Evolutionary conservation across 768 basidiomycete genomes (phyloP).

Genomic region (Rhodotorula paludigena): DNA sequence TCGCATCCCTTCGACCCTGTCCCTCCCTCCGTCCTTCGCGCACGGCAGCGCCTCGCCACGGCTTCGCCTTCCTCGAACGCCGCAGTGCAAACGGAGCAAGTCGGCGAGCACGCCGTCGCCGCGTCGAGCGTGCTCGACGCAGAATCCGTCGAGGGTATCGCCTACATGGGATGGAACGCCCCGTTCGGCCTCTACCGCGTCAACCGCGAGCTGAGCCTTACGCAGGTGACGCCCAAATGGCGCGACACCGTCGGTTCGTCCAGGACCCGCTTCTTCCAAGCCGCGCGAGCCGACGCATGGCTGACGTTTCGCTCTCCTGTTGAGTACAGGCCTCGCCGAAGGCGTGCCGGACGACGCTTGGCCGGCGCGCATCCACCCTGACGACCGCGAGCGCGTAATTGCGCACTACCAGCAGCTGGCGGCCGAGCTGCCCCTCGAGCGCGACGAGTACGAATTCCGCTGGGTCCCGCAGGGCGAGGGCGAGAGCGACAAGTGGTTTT

Average conservation of each 20-base stretch:
- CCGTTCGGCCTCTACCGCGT: constrained; percentile 19
- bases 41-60: not conserved
- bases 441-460: constrained; percentile 12
- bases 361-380: constrained; percentile 1
- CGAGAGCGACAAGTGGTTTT: constrained; percentile 8
- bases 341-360: constrained; percentile 11
- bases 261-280: not conserved
- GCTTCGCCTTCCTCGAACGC: not conserved
- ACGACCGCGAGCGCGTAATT: constrained; percentile 4
- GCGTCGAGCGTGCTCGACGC: constrained; percentile 5
- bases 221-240: constrained; percentile 5
- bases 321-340: not conserved
- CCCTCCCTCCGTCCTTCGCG: not conserved
- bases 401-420: not conserved
- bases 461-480: not conserved
- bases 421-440: not conserved
- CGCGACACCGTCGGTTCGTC: not conserved
- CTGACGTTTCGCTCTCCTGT: not conserved
- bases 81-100: too few relatives aligned
- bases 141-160: constrained; percentile 14
- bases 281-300: not conserved
- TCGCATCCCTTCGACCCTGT: too few relatives aligned
- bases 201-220: constrained; percentile 8
- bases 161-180: constrained; percentile 7
- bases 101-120: too few relatives aligned